Conservation (phyloP, 208 protist species). For the Sergeia podlipaevii region DNA sequence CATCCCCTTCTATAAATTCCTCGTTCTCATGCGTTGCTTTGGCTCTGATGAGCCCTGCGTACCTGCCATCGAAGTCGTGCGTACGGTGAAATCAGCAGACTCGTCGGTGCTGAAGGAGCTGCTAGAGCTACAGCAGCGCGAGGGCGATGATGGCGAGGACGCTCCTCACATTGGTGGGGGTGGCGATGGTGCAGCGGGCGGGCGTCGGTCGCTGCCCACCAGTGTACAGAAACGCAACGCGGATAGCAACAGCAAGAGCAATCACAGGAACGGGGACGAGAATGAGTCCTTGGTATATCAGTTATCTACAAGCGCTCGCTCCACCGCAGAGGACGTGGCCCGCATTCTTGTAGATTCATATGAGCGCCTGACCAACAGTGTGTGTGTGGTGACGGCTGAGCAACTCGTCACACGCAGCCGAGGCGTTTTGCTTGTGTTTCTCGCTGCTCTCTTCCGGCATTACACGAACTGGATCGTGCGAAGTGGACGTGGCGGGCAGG, state of each 20-base stretch:
- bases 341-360: conserved; percentile 54
- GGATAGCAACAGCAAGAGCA: neutral
- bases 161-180: neutral
- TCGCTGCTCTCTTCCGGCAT: conserved; percentile 63
- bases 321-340: conserved; percentile 26
- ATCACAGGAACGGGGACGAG: neutral
- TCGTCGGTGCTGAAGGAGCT: conserved; percentile 21
- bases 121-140: conserved; percentile 1
- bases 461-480: conserved; percentile 69
- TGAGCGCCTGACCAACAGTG: conserved; percentile 48
- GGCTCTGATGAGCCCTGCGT: conserved; percentile 9
- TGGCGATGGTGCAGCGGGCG: no score
- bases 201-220: neutral
- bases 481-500: conserved; percentile 12
- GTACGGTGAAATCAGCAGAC: conserved; percentile 42
- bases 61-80: conserved; percentile 28
- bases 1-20: conserved; percentile 47
- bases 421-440: conserved; percentile 46
- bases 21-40: conserved; percentile 59
- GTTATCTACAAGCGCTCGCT: conserved; percentile 10
- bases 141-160: neutral
- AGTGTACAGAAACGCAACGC: neutral
- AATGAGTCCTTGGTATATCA: conserved; percentile 8
- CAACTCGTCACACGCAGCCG: conserved; percentile 48
- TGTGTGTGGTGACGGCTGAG: conserved; percentile 43